Base-by-base conservation (phyloP, 176 grass and related monocot species). In the Oryza nivara region DNA sequence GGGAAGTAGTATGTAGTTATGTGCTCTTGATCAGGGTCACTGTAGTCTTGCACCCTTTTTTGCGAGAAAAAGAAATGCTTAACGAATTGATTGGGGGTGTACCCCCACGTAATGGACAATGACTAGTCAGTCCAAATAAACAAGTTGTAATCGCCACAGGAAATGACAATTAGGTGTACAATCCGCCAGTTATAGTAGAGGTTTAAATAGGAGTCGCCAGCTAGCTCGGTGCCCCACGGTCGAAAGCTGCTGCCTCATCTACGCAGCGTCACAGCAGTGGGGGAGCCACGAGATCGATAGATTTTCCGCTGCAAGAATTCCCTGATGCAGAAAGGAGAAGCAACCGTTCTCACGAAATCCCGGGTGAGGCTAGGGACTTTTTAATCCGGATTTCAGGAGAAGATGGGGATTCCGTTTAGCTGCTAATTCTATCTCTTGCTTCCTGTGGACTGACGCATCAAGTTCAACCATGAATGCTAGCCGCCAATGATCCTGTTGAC, bases 331-430 rank as follows among this genome's bases (percentile, higher is more conserved):
- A 58, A 69, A 49, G 64, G 3, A 70, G 48, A 82, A 80, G 46
- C 66, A 84, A 52, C 76, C 20, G 36, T 70, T 47, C 64, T 85
- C 26, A 5, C 48, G 65, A 58, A 40, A 76, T 76, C 54, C 54
- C 82, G 77, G 76, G 76, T 63, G 77, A 41, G n/a, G 51, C 68
- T 25, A 4, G 20, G 16, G 79, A 65, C 65, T 87, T 82, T 77
- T 82, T 26, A 46, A 23, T 68, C 80, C 3, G 25, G 86, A 82
- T 88, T 88, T 77, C 79, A 88, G 86, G 79, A 36, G 41, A 22
- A 17, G 80, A 70, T 60, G 60, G 10, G 10, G 58, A 47, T 74
- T 20, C 76, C 60, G 16, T 17, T 80, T 63, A 65, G n/a, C 76
- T 68, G 26, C 36, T 35, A 23, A 46, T 75, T 67, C 65, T 41